Evolutionary conservation across 2,329 filamentous ascomycete species (phyloP).

Genomic region (Metarhizium humberi): DNA sequence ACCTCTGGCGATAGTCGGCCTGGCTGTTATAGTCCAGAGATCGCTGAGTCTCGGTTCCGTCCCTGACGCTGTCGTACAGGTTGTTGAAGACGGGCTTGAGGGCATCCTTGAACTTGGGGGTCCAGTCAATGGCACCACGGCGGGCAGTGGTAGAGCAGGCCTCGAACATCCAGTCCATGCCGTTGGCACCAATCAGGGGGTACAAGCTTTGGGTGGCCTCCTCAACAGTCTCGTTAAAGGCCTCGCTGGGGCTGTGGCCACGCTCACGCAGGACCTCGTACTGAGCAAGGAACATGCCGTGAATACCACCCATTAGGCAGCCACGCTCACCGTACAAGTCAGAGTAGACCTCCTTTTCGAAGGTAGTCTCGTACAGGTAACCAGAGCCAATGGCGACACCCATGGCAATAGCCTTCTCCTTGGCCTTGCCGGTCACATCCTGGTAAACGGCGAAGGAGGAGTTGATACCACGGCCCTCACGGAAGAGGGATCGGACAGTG

Average conservation of each 20-base stretch:
- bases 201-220: constrained; percentile 98
- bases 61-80: constrained; percentile 86
- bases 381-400: constrained; percentile 95
- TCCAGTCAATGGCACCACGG: constrained; percentile 98
- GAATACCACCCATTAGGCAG: constrained; percentile 99
- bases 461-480: constrained; percentile 99
- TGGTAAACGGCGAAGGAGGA: constrained; percentile 97
- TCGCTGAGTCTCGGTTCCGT: constrained; percentile 90
- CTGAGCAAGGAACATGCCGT: constrained; percentile 99
- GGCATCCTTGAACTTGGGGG: constrained; percentile 90
- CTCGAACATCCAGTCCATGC: constrained; percentile 99
- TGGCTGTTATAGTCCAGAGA: constrained; percentile 96
- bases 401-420: constrained; percentile 95
- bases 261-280: constrained; percentile 99
- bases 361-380: constrained; percentile 99
- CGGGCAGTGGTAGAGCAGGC: constrained; percentile 98
- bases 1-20: constrained; percentile 92
- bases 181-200: constrained; percentile 92
- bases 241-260: constrained; percentile 94
- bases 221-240: constrained; percentile 99
- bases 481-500: constrained; percentile 97
- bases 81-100: constrained; percentile 98
- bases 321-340: constrained; percentile 99
- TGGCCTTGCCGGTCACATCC: constrained; percentile 93
- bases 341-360: constrained; percentile 99